Evolutionary conservation across 1,284 basidiomycete species (phyloP).

Genomic region (Pseudozyma sp.): DNA sequence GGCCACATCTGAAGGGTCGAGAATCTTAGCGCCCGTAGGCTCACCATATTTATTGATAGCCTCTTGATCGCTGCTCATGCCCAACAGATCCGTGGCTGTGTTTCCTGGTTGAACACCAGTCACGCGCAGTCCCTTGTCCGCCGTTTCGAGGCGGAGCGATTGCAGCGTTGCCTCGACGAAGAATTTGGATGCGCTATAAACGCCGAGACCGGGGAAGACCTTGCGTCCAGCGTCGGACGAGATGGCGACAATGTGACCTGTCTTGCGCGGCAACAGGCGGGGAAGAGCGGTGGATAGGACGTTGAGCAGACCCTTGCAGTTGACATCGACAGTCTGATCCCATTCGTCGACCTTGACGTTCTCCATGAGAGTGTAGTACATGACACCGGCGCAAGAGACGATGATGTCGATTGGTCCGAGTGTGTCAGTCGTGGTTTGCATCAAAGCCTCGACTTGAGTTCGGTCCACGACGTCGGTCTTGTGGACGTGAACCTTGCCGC

Average conservation of each 20-base stretch:
- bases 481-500: slow-evolving; percentile 42
- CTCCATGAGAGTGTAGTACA: slow-evolving; percentile 68
- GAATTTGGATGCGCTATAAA: slow-evolving; percentile 67
- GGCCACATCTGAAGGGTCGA: slow-evolving; percentile 63
- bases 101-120: slow-evolving; percentile 66
- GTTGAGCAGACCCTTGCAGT: slow-evolving; percentile 67
- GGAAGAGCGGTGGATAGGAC: slow-evolving; percentile 60
- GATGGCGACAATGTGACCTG: slow-evolving; percentile 66
- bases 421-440: slow-evolving; percentile 43
- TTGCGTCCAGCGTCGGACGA: slow-evolving; percentile 67
- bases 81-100: slow-evolving; percentile 62
- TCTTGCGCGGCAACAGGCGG: slow-evolving; percentile 45
- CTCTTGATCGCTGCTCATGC: slow-evolving; percentile 65
- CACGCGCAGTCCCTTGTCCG: slow-evolving; percentile 59
- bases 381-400: slow-evolving; percentile 65
- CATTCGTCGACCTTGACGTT: slow-evolving; percentile 62
- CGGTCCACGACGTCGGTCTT: slow-evolving; percentile 62
- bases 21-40: slow-evolving; percentile 64
- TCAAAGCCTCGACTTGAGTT: slow-evolving; percentile 57
- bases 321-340: slow-evolving; percentile 68
- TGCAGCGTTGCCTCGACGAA: slow-evolving; percentile 68
- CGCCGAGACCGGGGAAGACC: slow-evolving; percentile 66
- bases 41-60: slow-evolving; percentile 66
- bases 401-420: slow-evolving; percentile 63
- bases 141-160: slow-evolving; percentile 64